Evolutionary conservation across 208 protist species (phyloP), one percentile per base, ranked within the genome.

Genomic region (Naegleria gruberi): DNA sequence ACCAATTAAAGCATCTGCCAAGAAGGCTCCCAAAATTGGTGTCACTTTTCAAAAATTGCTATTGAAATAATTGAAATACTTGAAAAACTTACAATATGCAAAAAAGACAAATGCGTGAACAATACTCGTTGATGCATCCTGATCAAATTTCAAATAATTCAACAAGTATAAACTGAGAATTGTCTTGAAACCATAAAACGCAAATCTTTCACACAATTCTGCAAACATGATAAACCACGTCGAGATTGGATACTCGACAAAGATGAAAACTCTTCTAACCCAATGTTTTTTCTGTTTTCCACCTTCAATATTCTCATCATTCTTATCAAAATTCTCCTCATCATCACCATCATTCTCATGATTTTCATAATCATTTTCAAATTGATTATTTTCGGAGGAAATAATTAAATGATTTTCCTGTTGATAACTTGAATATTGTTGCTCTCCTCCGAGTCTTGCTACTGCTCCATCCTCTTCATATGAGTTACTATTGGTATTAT

Each of bases 101-200:
- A 93, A 65, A 65, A 94, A 91, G n/a, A 93, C 91, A 82, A 95
- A 95, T 7, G 82, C 65, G 89, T 94, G 93, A 77, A 92, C 87
- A 73, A 91, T 87, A 2, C 7, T 30, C 34, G 82, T 90, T 43
- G 88, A 8, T 26, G 6, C 15, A 40, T 90, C 88, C 42, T 90
- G 45, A n/a, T 2, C 30, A 81, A 81, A 90, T 19, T 43, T 43
- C n/a, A 90, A 42, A 57, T n/a, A 90, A 41, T 90, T 42, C 12
- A 30, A 26, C 34, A 90, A 86, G 26, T 90, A 90, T n/a, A 81
- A n/a, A 34, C 45, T 40, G 7, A 90, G 44, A 42, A 90, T 90
- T 12, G 88, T 65, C 23, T 86, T 84, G n/a, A 90, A 86, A 37
- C 81, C 88, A 81, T 90, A 90, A 90, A 73, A 90, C 42, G 45